phyloP scores from a whole-genome alignment of 345 rosid species.

The Moricandia moricandioides region DNA sequence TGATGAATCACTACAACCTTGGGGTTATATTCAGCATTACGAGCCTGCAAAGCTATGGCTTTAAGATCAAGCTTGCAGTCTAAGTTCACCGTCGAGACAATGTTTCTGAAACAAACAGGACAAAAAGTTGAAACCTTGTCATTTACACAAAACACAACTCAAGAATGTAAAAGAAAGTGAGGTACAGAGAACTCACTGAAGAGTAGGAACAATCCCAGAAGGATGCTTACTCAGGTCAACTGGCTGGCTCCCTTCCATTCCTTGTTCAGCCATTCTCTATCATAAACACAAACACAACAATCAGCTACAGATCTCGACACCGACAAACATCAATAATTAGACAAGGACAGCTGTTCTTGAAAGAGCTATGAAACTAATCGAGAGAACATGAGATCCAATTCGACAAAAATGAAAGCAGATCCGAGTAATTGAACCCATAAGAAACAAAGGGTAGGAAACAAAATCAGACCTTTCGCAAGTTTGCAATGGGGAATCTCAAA shows the following conservation, averaged over 20 bases:
- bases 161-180: not conserved
- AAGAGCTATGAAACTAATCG: not conserved
- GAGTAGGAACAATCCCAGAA: conserved; percentile 93
- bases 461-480: conserved; percentile 28
- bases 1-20: conserved; percentile 40
- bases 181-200: conserved; percentile 61
- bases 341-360: not conserved
- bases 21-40: conserved; percentile 86
- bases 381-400: not conserved
- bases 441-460: conserved; percentile 11
- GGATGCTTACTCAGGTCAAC: conserved; percentile 94
- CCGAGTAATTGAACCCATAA: not conserved
- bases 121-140: not conserved
- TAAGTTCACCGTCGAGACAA: conserved; percentile 80
- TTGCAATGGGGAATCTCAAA: not conserved
- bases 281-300: not conserved
- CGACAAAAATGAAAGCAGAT: not conserved
- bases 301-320: conserved; percentile 4
- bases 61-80: conserved; percentile 86
- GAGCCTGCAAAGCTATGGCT: conserved; percentile 75
- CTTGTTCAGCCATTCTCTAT: conserved; percentile 69
- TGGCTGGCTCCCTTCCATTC: conserved; percentile 86
- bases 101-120: conserved; percentile 41
- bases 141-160: not conserved
- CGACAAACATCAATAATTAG: not conserved